Evolutionary conservation across 2,329 filamentous ascomycete genomes (phyloP).

Genomic region (Ascochyta rabiei): DNA sequence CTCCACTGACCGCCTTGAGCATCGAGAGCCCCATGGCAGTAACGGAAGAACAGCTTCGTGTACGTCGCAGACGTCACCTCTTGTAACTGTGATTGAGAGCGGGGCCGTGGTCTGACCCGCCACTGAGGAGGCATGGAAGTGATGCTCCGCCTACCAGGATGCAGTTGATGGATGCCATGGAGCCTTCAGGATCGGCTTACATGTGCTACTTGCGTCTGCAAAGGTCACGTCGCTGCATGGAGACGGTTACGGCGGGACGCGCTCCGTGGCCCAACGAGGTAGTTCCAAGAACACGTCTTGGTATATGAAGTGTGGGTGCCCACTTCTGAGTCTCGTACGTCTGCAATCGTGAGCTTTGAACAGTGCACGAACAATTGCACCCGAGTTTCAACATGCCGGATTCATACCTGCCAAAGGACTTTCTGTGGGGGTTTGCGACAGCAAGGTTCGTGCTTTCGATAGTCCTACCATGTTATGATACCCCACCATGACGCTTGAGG

Average conservation of each 20-base stretch:
- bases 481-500: slow-evolving; percentile 29
- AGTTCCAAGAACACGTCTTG: slow-evolving; percentile 12
- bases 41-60: slow-evolving; percentile 35
- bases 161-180: slow-evolving; percentile 24
- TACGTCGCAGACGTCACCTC: slow-evolving; percentile 20
- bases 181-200: slow-evolving; percentile 26
- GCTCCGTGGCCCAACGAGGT: slow-evolving; percentile 39
- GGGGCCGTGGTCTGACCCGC: slow-evolving; percentile 23
- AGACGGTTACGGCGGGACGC: slow-evolving; percentile 47
- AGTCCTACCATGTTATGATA: slow-evolving; percentile 21
- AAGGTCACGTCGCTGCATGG: slow-evolving; percentile 35
- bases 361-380: slow-evolving; percentile 12
- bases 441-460: slow-evolving; percentile 45
- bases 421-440: slow-evolving; percentile 51
- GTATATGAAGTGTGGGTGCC: slow-evolving; percentile 44
- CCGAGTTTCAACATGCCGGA: slow-evolving; percentile 39
- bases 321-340: slow-evolving; percentile 12
- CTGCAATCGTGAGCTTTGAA: slow-evolving; percentile 12
- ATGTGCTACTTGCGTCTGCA: slow-evolving; percentile 27
- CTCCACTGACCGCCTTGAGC: slow-evolving; percentile 45
- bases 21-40: slow-evolving; percentile 37
- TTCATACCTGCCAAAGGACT: slow-evolving; percentile 47
- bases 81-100: slow-evolving; percentile 21
- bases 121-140: slow-evolving; percentile 31
- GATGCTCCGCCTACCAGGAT: slow-evolving; percentile 22